These are phyloP conservation scores for Pseudocercospora pini-densiflorae DNA, from an alignment of 2,329 filamentous ascomycete species.

Conservation along the genomic window DNA sequence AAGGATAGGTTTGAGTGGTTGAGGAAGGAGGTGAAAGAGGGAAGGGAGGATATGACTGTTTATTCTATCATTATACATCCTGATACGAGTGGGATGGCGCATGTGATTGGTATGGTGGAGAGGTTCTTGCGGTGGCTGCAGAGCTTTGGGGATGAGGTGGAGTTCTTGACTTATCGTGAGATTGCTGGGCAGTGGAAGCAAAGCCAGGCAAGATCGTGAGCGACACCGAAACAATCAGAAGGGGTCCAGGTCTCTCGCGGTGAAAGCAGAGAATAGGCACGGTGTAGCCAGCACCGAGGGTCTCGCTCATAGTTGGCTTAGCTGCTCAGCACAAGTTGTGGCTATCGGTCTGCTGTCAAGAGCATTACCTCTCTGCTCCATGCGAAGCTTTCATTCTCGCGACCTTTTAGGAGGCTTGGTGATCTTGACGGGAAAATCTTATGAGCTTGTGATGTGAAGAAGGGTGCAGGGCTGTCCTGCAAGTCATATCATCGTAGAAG, in stretches of 20 bases:
- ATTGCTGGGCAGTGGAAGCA: constrained; percentile 45
- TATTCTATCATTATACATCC: constrained; percentile 62
- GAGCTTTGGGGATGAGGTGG: constrained; percentile 50
- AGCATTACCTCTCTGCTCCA: too few relatives aligned
- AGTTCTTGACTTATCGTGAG: constrained; percentile 51
- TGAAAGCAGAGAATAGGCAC: too few relatives aligned
- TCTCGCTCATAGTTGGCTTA: too few relatives aligned
- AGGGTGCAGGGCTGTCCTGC: neutral
- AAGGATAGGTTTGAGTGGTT: constrained; percentile 63
- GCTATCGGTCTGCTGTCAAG: too few relatives aligned
- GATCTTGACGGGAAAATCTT: too few relatives aligned
- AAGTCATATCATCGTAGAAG: neutral
- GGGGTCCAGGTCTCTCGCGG: too few relatives aligned
- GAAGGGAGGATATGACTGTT: constrained; percentile 43
- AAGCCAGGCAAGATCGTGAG: constrained; percentile 1
- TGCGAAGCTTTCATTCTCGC: too few relatives aligned
- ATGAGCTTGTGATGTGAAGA: too few relatives aligned
- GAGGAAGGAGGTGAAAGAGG: constrained; percentile 43
- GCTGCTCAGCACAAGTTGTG: too few relatives aligned
- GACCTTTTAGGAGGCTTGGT: too few relatives aligned
- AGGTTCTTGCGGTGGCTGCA: constrained; percentile 57
- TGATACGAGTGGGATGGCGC: constrained; percentile 64
- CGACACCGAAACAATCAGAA: neutral
- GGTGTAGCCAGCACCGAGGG: too few relatives aligned
- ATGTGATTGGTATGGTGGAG: constrained; percentile 63